Evolutionary conservation across 2,329 filamentous ascomycete species (phyloP), one percentile per base, ranked within the genome.

Genomic region (Fusarium succisae): DNA sequence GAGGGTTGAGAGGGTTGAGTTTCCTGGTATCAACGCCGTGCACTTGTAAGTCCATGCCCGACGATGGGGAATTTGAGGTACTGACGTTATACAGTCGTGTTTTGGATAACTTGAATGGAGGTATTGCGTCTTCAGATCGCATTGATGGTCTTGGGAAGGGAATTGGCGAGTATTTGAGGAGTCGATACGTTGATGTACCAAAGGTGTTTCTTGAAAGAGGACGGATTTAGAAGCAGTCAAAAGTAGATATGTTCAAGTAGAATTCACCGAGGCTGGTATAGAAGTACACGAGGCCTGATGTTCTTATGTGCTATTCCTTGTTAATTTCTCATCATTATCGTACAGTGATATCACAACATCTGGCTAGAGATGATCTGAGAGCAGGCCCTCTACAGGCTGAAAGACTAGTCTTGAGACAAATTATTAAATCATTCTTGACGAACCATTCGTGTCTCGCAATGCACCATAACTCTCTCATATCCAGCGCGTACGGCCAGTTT

Each of bases 111-210:
- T 77, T 87, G 13, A 84, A 86, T 58, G 79, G 84, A 0, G 84
- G 84, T 0, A 85, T 83, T 74, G 82, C 84, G 59, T 82, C 83
- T 9, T 84, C 82, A 41, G 81, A 79, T 54, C 81, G 81, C 3
- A 85, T 86, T 51, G 86, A 87, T 74, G 84, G 82, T 2, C 74
- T 87, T 20, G 86, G 85, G 0, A 87, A 87, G 80, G 85, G 85
- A 28, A 79, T 82, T 44, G 81, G 79, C 20, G 85, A 87, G 80
- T 87, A 85, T 71, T 54, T 87, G 58, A 76, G 85, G 53, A 82
- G 82, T 28, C 84, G 83, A 70, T 80, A 79, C n/a, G 83, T 87
- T 0, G 84, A 87, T 64, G 76, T 87, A 7, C 85, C 85, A 9
- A 81, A 81, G 32, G 73, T 77, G 50, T 87, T 86, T 76, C 75